These are phyloP conservation scores for Hemisphaericaspora xylofermentans DNA, from an alignment of 1,139 yeast genomes.

Conservation along the genomic window DNA sequence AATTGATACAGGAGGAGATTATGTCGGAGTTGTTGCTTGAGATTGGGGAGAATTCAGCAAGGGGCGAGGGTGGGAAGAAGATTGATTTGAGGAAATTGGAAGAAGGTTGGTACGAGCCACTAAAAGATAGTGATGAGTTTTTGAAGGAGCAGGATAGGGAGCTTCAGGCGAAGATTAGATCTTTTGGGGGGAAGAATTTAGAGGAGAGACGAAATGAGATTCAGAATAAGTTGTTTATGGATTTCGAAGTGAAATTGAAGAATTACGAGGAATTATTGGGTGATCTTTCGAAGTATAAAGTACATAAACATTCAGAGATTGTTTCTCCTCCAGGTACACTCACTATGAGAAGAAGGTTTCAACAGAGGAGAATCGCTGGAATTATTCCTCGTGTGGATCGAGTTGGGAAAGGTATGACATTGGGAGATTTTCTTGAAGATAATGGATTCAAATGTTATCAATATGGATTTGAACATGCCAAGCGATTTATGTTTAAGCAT, in stretches of 20 bases:
- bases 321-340: constrained; percentile 10
- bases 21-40: constrained; percentile 35
- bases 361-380: constrained; percentile 10
- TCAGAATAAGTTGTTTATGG: constrained; percentile 26
- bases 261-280: constrained; percentile 19
- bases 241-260: constrained; percentile 21
- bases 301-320: constrained; percentile 38
- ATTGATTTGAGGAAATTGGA: constrained; percentile 6
- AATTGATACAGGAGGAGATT: constrained; percentile 31
- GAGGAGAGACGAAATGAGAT: constrained; percentile 16
- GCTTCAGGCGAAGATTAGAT: constrained; percentile 1
- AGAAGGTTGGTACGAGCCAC: constrained; percentile 25
- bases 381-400: constrained; percentile 30
- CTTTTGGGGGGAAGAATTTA: constrained; percentile 4
- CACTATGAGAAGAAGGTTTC: constrained; percentile 6
- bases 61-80: neutral
- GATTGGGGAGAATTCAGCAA: constrained; percentile 4
- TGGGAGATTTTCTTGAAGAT: constrained; percentile 33
- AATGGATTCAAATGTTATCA: constrained; percentile 22
- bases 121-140: constrained; percentile 20
- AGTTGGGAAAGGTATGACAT: constrained; percentile 29
- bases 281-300: constrained; percentile 18
- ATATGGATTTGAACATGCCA: constrained; percentile 29
- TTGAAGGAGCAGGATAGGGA: constrained; percentile 13
- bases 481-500: neutral